A percentile compares a stretch with the other conserved stretches of the same genome.
These are phyloP conservation scores for Verbascum thapsus DNA, from an alignment of 257 asterid species.

Conservation along the genomic window DNA sequence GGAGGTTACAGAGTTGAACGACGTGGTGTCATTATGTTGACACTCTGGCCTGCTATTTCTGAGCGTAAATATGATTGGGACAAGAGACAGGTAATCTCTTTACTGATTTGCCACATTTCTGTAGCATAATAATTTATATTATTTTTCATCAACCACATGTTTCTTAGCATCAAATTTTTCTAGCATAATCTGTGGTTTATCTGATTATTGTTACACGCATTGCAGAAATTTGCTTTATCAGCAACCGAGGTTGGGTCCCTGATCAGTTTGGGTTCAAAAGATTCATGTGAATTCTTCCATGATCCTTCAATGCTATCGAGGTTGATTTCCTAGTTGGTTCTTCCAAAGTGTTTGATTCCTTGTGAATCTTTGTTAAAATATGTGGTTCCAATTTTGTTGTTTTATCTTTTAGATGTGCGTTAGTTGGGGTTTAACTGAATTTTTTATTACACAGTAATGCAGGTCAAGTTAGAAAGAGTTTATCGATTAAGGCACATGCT, in stretches of 20 bases:
- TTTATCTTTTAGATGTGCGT: constrained; percentile 11
- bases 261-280: constrained; percentile 70
- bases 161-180: neutral
- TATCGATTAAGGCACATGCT: constrained; percentile 73
- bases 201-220: constrained; percentile 27
- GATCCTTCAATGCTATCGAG: constrained; percentile 90
- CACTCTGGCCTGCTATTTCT: constrained; percentile 80
- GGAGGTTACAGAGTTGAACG: constrained; percentile 74
- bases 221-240: constrained; percentile 81
- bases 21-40: constrained; percentile 68
- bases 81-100: constrained; percentile 66
- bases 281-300: constrained; percentile 88
- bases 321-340: constrained; percentile 39
- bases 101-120: neutral
- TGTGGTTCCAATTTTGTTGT: constrained; percentile 11
- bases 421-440: constrained; percentile 27
- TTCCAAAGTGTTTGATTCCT: neutral
- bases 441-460: constrained; percentile 62
- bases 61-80: constrained; percentile 94
- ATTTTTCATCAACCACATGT: neutral
- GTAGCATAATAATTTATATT: neutral
- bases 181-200: constrained; percentile 16
- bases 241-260: constrained; percentile 91
- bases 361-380: neutral
- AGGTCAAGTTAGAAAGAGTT: constrained; percentile 88